These are phyloP conservation scores for Candida ponderosae DNA, from an alignment of 805 yeast species.

Conservation along the genomic window DNA sequence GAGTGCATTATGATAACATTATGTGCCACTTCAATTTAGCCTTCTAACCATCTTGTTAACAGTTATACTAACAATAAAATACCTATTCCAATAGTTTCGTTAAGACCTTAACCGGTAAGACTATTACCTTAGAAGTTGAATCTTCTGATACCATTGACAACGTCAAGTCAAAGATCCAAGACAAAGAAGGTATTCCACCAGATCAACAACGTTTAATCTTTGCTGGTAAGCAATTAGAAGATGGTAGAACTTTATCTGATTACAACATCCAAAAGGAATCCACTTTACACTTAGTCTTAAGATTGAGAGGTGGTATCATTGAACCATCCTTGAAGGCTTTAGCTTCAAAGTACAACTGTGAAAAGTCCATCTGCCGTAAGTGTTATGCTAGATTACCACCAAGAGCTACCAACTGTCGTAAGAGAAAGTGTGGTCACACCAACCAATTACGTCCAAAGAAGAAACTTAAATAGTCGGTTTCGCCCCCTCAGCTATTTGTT, in stretches of 20 bases:
- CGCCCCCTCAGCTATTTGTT: constrained; percentile 12
- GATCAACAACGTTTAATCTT: constrained; percentile 99
- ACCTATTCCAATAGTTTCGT: constrained; percentile 42
- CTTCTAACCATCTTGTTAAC: too few species aligned
- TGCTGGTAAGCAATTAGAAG: constrained; percentile 99
- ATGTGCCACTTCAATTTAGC: neutral
- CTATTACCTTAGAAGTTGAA: constrained; percentile 98
- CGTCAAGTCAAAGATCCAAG: constrained; percentile 97
- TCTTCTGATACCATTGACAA: constrained; percentile 98
- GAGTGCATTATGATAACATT: neutral
- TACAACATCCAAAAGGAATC: constrained; percentile 99
- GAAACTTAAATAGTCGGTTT: constrained; percentile 84
- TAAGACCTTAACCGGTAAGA: constrained; percentile 83
- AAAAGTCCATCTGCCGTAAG: constrained; percentile 97
- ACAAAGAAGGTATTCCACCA: constrained; percentile 99
- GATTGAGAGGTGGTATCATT: constrained; percentile 98
- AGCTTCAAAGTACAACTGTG: constrained; percentile 99
- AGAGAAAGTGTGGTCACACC: constrained; percentile 99
- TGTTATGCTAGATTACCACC: constrained; percentile 99
- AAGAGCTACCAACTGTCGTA: constrained; percentile 99
- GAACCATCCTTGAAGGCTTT: constrained; percentile 99
- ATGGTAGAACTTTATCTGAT: constrained; percentile 97
- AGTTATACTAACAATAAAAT: constrained; percentile 8
- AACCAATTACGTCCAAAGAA: constrained; percentile 99
- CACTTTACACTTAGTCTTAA: constrained; percentile 89